Evolutionary conservation across 116 monocot species (phyloP).

Genomic region (Posidonia oceanica): DNA sequence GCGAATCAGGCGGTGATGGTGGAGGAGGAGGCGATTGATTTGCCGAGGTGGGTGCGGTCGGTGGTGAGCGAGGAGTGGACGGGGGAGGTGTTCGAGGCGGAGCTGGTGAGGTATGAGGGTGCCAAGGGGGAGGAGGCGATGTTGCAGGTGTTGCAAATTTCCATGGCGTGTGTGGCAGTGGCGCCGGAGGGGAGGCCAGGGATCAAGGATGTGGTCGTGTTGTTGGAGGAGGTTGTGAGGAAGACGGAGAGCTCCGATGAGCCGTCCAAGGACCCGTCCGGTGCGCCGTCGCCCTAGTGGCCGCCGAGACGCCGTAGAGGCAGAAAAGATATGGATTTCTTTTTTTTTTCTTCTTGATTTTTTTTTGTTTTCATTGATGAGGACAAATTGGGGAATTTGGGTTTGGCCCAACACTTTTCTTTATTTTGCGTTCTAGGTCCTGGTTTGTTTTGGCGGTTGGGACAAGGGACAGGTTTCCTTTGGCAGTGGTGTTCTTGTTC

Average conservation of each 20-base stretch:
- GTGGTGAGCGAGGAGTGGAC: slow-evolving; percentile 19
- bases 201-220: slow-evolving; percentile 10
- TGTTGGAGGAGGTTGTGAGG: slow-evolving; percentile 7
- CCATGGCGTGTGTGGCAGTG: slow-evolving; percentile 7
- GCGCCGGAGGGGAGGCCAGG: slow-evolving; percentile 5
- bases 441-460: too few species aligned
- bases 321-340: too few species aligned
- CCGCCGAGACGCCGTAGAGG: too few species aligned
- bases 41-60: slow-evolving; percentile 18
- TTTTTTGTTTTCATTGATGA: too few species aligned
- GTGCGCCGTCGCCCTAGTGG: slow-evolving; percentile 20
- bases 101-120: slow-evolving; percentile 9
- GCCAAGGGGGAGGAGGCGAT: slow-evolving; percentile 11
- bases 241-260: neutral
- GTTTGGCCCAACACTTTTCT: too few species aligned
- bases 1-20: neutral
- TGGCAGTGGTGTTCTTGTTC: too few species aligned
- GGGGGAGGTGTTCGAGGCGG: slow-evolving; percentile 16
- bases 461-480: too few species aligned
- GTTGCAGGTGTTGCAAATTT: slow-evolving; percentile 15
- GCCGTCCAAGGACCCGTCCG: slow-evolving; percentile 32
- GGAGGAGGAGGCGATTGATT: slow-evolving; percentile 1
- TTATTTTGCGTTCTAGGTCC: too few species aligned
- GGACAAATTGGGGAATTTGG: too few species aligned
- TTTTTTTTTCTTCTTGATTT: too few species aligned